Percentiles rank a stretch among this genome's conserved stretches.
Conservation (phyloP, 1,284 basidiomycete species). For the Fistulinella staudtii region DNA sequence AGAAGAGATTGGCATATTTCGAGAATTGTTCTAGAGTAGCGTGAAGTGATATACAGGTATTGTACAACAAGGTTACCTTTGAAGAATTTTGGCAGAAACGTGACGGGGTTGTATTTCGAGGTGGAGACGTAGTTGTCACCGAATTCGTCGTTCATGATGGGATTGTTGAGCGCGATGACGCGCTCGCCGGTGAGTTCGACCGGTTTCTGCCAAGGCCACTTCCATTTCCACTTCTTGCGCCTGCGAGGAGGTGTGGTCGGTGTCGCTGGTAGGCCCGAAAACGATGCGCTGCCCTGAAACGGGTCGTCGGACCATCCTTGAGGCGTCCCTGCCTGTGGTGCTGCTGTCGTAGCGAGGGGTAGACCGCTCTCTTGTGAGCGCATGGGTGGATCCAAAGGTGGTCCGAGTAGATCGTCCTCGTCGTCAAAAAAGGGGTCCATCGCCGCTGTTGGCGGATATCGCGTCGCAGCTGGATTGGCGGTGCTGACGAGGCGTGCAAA, state of each 20-base stretch:
- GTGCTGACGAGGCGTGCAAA: slow-evolving; percentile 69
- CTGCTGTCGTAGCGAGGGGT: slow-evolving; percentile 54
- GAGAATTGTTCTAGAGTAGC: slow-evolving; percentile 80
- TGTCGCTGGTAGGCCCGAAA: slow-evolving; percentile 28
- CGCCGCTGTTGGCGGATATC: slow-evolving; percentile 34
- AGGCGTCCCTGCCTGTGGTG: slow-evolving; percentile 48
- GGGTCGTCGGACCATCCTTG: slow-evolving; percentile 64
- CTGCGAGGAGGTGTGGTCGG: slow-evolving; percentile 15
- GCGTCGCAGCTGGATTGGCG: slow-evolving; percentile 62
- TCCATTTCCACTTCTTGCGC: slow-evolving; percentile 57
- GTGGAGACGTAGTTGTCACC: slow-evolving; percentile 88
- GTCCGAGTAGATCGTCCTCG: slow-evolving; percentile 43
- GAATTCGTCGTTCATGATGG: slow-evolving; percentile 62
- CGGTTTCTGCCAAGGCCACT: slow-evolving; percentile 77
- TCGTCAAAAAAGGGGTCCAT: slow-evolving; percentile 83
- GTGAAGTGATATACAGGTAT: slow-evolving; percentile 7
- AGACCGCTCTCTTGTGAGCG: slow-evolving; percentile 69
- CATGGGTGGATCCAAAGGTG: slow-evolving; percentile 43
- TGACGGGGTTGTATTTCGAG: slow-evolving; percentile 90
- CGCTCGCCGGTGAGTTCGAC: slow-evolving; percentile 60
- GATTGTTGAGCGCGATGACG: slow-evolving; percentile 70
- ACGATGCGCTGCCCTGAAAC: slow-evolving; percentile 42
- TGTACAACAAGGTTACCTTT: slow-evolving; percentile 53
- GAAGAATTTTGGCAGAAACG: slow-evolving; percentile 93
- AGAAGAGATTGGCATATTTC: slow-evolving; percentile 98